Evolutionary conservation across 257 asterid species (phyloP).

Genomic region (Schizonepeta tenuifolia): DNA sequence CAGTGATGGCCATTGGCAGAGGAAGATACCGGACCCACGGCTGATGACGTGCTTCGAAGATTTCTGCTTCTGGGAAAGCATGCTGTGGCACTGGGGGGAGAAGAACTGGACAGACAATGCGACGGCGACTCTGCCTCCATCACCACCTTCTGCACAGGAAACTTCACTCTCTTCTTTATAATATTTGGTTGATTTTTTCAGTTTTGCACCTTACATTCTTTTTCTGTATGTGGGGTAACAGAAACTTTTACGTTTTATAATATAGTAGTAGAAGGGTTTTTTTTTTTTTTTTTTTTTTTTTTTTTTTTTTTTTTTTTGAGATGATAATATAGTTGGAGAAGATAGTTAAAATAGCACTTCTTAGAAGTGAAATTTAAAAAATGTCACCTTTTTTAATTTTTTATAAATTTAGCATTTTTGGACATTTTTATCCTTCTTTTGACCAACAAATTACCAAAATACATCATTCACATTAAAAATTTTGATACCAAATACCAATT

Average conservation of each 20-base stretch:
- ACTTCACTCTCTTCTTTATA: conserved; percentile 52
- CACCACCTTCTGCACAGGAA: conserved; percentile 39
- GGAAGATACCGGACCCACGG: conserved; percentile 60
- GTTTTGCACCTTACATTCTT: background rate
- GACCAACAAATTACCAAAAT: no score
- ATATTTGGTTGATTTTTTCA: background rate
- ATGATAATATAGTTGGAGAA: no score
- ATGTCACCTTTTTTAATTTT: no score
- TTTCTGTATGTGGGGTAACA: conserved; percentile 19
- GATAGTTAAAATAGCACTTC: no score
- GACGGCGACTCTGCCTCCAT: conserved; percentile 47
- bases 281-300: no score
- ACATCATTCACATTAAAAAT: no score
- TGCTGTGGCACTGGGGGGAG: conserved; percentile 97
- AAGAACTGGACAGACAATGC: conserved; percentile 80
- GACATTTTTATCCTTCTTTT: no score
- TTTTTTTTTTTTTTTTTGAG: no score
- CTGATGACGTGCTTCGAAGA: conserved; percentile 69
- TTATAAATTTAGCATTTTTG: no score
- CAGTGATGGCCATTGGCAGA: conserved; percentile 83
- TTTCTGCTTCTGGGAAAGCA: conserved; percentile 91
- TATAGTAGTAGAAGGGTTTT: no score
- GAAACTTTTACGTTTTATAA: background rate
- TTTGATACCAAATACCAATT: no score
- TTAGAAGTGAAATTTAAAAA: no score